Base-by-base conservation (phyloP, 805 yeast genomes). In the Teunomyces stri region DNA sequence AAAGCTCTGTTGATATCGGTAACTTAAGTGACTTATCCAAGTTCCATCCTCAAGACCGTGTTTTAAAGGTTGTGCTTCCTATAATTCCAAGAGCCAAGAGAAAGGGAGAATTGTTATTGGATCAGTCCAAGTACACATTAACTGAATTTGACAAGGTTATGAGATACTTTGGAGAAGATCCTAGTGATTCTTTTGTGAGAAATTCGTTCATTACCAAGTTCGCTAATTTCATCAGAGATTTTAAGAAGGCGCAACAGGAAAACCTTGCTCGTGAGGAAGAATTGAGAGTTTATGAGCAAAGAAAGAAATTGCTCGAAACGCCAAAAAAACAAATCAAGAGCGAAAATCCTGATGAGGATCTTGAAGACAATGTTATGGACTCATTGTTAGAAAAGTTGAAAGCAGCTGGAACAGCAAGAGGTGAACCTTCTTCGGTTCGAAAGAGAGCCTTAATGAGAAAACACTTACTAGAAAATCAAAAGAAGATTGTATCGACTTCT, bases 351-450 rank as follows among this genome's bases (percentile, higher is more conserved):
- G 65, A 61, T 35, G 65, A 56, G 12, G 68, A 61, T 0, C 75
- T 67, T 15, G 74, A 70, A 25, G 82, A 68, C 13, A 72, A 75
- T 42, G 86, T 89, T 36, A 89, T 94, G 87, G 99, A 94, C 63
- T 80, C 85, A 30, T 72, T 94, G 42, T 75, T 94, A 48, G 96
- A 90, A 62, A 89, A 87, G 59, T 77, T 94, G 59, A 85, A 90
- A 60, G 90, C 91, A 13, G 88, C 94, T 0, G 96, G 92, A 1
- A 87, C 94, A 9, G 68, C 82, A 4, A 81, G 82, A 51, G 82
- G 88, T 5, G 94, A 90, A 51, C 81, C 94, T 1, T 72, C 88
- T 2, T 80, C 89, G 3, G 95, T 96, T 0, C 75, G 96, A 57
- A 81, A 89, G 57, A 75, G 94, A 45, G 96, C 92, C 1, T 72